Conservation (phyloP, 768 basidiomycete species). For the Boletellus emodensis region DNA sequence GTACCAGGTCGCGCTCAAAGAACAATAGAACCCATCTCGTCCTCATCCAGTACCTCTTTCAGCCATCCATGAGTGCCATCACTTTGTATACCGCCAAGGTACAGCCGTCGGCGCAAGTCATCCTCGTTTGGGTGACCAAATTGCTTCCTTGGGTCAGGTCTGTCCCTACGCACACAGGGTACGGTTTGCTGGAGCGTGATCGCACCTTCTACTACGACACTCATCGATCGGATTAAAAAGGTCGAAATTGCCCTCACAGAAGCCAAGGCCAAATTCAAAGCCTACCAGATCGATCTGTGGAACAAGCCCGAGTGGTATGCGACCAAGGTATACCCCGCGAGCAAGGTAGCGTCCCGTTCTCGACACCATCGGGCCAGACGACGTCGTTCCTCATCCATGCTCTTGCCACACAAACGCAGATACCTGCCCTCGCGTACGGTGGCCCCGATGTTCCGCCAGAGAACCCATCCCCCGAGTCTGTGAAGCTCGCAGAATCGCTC, state of each 20-base stretch:
- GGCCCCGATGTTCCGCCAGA: constrained; percentile 54
- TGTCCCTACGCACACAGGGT: constrained; percentile 62
- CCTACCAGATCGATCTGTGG: constrained; percentile 54
- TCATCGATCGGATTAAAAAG: constrained; percentile 25
- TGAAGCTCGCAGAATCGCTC: constrained; percentile 61
- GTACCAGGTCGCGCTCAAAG: no score
- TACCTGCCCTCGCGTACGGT: constrained; percentile 50
- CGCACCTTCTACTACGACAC: neutral
- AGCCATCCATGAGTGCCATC: constrained; percentile 21
- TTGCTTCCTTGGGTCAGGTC: constrained; percentile 30
- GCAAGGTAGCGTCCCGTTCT: constrained; percentile 44
- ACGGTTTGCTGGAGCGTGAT: constrained; percentile 4
- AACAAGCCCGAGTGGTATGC: constrained; percentile 73
- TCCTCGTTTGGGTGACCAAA: neutral
- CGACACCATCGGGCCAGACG: neutral
- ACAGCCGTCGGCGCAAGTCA: neutral
- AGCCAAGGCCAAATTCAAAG: constrained; percentile 43
- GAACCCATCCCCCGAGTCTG: constrained; percentile 54
- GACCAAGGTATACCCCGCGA: constrained; percentile 58
- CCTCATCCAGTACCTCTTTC: no score
- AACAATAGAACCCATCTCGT: no score
- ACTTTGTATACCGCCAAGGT: constrained; percentile 50
- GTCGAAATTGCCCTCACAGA: constrained; percentile 59
- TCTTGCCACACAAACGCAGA: neutral
- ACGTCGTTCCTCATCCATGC: neutral